These are phyloP conservation scores for Sugiyamaella valdiviana DNA, from an alignment of 805 yeast genomes.

Conservation along the genomic window DNA sequence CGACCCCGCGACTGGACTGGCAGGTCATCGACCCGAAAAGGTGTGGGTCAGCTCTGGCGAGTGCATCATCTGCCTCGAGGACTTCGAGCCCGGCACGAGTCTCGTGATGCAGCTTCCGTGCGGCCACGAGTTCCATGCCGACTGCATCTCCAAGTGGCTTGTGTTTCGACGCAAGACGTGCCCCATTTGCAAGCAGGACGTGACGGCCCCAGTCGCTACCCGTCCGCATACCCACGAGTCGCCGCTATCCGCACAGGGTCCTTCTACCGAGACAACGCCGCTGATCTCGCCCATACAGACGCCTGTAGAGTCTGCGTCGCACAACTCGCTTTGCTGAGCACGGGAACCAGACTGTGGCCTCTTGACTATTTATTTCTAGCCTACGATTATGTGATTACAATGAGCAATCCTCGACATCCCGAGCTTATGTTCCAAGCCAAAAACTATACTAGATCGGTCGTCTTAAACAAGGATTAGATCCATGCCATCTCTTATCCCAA, in stretches of 20 bases:
- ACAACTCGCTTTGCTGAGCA: background rate
- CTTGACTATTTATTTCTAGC: background rate
- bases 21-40: slow-evolving; percentile 24
- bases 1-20: background rate
- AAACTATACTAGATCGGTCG: too few species aligned
- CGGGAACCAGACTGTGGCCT: too few species aligned
- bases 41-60: slow-evolving; percentile 42
- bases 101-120: slow-evolving; percentile 51
- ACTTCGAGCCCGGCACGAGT: slow-evolving; percentile 42
- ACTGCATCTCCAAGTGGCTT: slow-evolving; percentile 56
- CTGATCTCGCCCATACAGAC: background rate
- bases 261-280: slow-evolving; percentile 11
- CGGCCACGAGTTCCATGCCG: slow-evolving; percentile 54
- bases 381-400: background rate
- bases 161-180: slow-evolving; percentile 48
- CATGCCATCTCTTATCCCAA: too few species aligned
- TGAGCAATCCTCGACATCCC: slow-evolving; percentile 4
- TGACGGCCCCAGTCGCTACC: slow-evolving; percentile 23
- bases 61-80: slow-evolving; percentile 57
- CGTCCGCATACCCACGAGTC: slow-evolving; percentile 19
- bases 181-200: slow-evolving; percentile 51
- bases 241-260: background rate
- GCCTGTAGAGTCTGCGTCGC: background rate
- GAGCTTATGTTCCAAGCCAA: too few species aligned
- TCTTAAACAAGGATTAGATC: too few species aligned